Conservation (phyloP, 257 asterid species). For the Cinchona pubescens region DNA sequence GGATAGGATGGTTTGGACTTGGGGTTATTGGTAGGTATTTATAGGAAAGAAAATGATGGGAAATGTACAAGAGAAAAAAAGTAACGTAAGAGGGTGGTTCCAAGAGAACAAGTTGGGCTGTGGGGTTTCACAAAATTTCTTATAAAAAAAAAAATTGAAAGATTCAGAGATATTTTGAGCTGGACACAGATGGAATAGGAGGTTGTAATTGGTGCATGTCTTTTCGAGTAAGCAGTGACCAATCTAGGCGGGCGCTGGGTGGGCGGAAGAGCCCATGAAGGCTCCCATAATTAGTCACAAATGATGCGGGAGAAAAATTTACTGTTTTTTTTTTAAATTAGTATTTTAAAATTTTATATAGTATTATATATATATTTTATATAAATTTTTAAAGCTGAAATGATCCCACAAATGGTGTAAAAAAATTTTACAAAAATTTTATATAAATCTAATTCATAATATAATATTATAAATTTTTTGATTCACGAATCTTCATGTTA, state of each 20-base stretch:
- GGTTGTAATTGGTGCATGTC: not conserved
- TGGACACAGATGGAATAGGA: slow-evolving; percentile 3
- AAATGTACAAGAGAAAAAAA: not conserved
- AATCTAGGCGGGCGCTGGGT: not conserved
- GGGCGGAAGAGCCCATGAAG: not conserved
- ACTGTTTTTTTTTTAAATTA: too few species aligned
- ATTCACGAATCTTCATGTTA: too few species aligned
- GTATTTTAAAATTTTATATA: too few species aligned
- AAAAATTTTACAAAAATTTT: too few species aligned
- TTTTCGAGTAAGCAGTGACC: not conserved
- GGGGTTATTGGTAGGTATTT: not conserved
- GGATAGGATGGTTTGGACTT: not conserved
- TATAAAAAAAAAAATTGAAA: not conserved
- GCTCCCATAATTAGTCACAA: not conserved
- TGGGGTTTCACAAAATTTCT: slow-evolving; percentile 6
- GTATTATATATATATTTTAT: too few species aligned
- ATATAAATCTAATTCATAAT: too few species aligned
- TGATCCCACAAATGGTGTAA: too few species aligned
- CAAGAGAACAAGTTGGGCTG: not conserved
- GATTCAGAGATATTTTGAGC: not conserved
- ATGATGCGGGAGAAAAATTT: too few species aligned
- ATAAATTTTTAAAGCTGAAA: too few species aligned
- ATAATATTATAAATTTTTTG: too few species aligned
- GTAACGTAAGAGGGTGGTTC: not conserved
- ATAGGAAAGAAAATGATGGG: not conserved